Conservation (phyloP, 1,284 basidiomycete genomes). For the Somion occarium region DNA sequence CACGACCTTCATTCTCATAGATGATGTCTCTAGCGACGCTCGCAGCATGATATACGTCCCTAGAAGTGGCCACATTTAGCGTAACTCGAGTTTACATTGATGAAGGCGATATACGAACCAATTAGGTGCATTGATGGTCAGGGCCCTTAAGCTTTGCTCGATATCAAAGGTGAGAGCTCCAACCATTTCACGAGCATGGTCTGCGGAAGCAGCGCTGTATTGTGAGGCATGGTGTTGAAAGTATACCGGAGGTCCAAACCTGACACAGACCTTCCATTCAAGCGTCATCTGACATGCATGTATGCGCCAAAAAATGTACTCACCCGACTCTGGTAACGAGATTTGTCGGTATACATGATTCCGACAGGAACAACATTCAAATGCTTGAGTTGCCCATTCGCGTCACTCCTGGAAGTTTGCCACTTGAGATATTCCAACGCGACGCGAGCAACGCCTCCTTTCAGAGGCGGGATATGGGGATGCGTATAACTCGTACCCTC, state of each 20-base stretch:
- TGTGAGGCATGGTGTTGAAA: constrained; percentile 71
- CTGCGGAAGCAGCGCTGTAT: constrained; percentile 62
- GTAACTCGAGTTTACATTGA: no score
- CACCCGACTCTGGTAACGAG: constrained; percentile 82
- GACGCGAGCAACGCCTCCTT: constrained; percentile 93
- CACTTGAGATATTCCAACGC: constrained; percentile 88
- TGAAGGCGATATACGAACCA: constrained; percentile 75
- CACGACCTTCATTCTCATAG: constrained; percentile 69
- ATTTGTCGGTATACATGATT: constrained; percentile 92
- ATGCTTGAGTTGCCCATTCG: constrained; percentile 16
- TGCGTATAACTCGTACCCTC: constrained; percentile 91
- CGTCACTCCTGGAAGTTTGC: constrained; percentile 28
- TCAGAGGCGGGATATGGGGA: constrained; percentile 86
- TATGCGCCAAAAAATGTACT: constrained; percentile 25
- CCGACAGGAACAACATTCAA: constrained; percentile 75
- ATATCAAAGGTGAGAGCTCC: constrained; percentile 76
- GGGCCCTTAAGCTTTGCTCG: constrained; percentile 60
- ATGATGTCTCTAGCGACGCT: constrained; percentile 84
- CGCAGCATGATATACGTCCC: constrained; percentile 80
- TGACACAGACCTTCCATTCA: constrained; percentile 24
- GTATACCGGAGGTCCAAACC: constrained; percentile 78
- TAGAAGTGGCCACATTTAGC: no score
- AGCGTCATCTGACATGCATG: constrained; percentile 14
- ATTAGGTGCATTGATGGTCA: constrained; percentile 88
- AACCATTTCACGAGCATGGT: constrained; percentile 67